Evolutionary conservation across 1,284 basidiomycete genomes (phyloP), one percentile per base, ranked within the genome.

Genomic region (Marasmius sp.): DNA sequence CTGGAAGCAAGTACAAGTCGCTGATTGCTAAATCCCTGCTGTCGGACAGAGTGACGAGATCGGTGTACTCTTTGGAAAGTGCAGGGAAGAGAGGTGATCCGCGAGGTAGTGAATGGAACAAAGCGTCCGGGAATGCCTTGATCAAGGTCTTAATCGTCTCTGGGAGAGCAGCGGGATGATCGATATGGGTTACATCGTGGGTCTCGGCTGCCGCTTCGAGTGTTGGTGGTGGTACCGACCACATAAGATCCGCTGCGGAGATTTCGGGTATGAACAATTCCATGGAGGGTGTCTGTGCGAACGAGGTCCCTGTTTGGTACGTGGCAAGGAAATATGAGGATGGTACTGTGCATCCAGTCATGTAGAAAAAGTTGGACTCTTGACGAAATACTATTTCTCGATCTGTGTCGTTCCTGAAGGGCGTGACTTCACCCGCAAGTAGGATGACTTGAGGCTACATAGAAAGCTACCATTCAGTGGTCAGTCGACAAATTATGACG

Each of bases 351-450:
- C 91, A 93, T 63, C 93, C 93, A 0, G 92, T 85, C 6, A 96
- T 80, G 72, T 94, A 96, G 77, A 85, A 90, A 74, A 96, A 97
- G 76, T 96, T 96, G 68, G 89, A 90, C 77, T 95, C 93, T 67
- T 83, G 81, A 50, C 80, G 87, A 73, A 94, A 95, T 1, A 81
- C 74, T 53, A 94, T 78, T 75, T 95, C 94, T 57, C 94, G 85
- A 72, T 97, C 95, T 3, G 94, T 96, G 71, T 97, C 94, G 72
- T 95, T 88, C 61, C 94, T 81, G 70, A 81, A 93, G 0, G 83
- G 78, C 6, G 84, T 87, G 4, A 76, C 75, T 64, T 80, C 82
- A 27, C 89, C 89, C 7, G 86, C 82, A 1, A 91, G 73, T 1
- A 92, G 70, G 11, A 87, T 69, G 4, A 89, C 76, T 72, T 91